Conservation (phyloP, 2,329 filamentous ascomycete species). For the Berkeleyomyces rouxiae region DNA sequence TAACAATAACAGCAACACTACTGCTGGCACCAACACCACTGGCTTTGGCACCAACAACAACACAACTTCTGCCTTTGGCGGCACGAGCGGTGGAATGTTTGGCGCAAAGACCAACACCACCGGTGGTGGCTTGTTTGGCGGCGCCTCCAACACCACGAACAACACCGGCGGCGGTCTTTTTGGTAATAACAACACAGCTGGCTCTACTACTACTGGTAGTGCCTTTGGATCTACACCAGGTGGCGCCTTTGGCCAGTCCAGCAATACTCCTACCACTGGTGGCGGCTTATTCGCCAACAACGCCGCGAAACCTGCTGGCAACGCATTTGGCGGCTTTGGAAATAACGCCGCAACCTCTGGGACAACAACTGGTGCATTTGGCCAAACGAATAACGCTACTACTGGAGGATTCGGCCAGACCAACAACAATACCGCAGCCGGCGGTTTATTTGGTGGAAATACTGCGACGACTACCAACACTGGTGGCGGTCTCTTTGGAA, state of each 20-base stretch:
- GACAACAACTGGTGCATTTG: constrained; percentile 16
- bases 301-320: constrained; percentile 17
- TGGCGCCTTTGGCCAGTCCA: constrained; percentile 19
- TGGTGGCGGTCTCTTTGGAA: constrained; percentile 31
- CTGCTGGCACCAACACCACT: constrained; percentile 15
- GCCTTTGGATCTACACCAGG: constrained; percentile 17
- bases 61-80: constrained; percentile 15
- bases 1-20: constrained; percentile 17
- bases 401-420: constrained; percentile 19
- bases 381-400: constrained; percentile 20
- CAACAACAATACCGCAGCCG: constrained; percentile 15
- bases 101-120: constrained; percentile 20
- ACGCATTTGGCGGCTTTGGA: constrained; percentile 29
- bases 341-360: constrained; percentile 18
- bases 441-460: constrained; percentile 8
- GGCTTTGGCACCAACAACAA: constrained; percentile 18
- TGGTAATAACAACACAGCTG: constrained; percentile 19
- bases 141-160: constrained; percentile 16
- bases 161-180: constrained; percentile 18
- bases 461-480: constrained; percentile 16
- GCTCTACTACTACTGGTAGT: constrained; percentile 1
- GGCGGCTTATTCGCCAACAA: constrained; percentile 19
- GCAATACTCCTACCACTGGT: constrained; percentile 20
- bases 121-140: constrained; percentile 28
- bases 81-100: constrained; percentile 23